These are phyloP conservation scores for Fonsecaea multimorphosa DNA, from an alignment of 2,329 filamentous ascomycete species.

Conservation along the genomic window DNA sequence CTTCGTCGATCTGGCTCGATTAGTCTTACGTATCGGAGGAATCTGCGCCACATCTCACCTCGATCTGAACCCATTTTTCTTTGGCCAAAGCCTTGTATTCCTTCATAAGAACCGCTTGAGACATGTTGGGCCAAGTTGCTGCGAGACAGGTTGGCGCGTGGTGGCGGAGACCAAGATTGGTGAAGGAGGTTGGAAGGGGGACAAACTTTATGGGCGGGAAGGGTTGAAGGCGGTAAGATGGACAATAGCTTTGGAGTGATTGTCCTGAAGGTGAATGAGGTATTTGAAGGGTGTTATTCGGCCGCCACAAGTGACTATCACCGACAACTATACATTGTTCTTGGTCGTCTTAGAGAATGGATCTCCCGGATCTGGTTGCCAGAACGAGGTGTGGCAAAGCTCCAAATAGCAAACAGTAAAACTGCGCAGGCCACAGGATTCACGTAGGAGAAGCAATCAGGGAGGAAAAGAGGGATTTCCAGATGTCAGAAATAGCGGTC, in stretches of 20 bases:
- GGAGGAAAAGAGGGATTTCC: slow-evolving; percentile 7
- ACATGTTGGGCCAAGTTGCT: slow-evolving; percentile 48
- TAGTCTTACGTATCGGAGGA: slow-evolving; percentile 10
- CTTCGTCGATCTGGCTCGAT: slow-evolving; percentile 68
- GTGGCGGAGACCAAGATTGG: not conserved
- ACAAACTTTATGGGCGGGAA: not conserved
- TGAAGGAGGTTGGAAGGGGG: not conserved
- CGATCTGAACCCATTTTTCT: slow-evolving; percentile 93
- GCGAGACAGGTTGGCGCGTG: not conserved
- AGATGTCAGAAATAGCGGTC: slow-evolving; percentile 9
- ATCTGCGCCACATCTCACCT: slow-evolving; percentile 60
- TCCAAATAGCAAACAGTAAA: not conserved
- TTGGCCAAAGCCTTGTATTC: slow-evolving; percentile 82
- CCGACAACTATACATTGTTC: slow-evolving; percentile 13
- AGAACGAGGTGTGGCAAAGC: not conserved
- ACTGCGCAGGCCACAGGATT: not conserved
- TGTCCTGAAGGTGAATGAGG: not conserved
- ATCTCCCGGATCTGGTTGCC: not conserved
- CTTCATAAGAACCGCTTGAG: slow-evolving; percentile 84
- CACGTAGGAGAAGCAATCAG: not conserved
- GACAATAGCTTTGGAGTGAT: not conserved
- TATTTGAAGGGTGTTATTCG: not conserved
- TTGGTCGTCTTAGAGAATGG: not conserved
- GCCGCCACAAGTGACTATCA: slow-evolving; percentile 1
- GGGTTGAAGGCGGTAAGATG: not conserved